A percentile compares a stretch with the other conserved stretches of the same genome.
phyloP scores from a whole-genome alignment of 2,329 filamentous ascomycete species.

The Beauveria caledonica region DNA sequence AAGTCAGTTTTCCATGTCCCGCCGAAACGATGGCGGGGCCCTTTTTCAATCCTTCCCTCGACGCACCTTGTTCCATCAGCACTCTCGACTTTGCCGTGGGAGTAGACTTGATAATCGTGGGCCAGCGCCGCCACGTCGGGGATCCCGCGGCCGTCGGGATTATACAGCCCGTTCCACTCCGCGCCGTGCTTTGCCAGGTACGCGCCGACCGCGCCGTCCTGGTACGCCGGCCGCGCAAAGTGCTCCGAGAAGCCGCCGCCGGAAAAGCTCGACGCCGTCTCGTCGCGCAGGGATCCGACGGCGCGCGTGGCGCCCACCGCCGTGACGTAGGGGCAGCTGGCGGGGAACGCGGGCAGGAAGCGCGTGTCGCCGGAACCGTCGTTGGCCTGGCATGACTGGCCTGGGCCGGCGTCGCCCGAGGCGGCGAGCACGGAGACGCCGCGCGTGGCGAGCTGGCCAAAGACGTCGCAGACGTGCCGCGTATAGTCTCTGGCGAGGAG shows the following conservation, averaged over 20 bases:
- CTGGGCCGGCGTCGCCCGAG: constrained; percentile 47
- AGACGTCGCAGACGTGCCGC: constrained; percentile 42
- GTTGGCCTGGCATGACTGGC: constrained; percentile 28
- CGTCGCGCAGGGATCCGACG: constrained; percentile 32
- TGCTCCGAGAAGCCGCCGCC: constrained; percentile 43
- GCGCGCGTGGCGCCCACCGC: constrained; percentile 48
- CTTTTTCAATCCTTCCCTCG: background rate
- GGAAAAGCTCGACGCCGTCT: constrained; percentile 44
- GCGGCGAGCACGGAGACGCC: constrained; percentile 60
- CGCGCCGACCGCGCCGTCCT: constrained; percentile 36
- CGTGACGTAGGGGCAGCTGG: constrained; percentile 52
- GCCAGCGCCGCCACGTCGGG: constrained; percentile 55
- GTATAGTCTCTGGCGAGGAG: constrained; percentile 52
- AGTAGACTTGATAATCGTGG: constrained; percentile 24
- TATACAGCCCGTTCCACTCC: constrained; percentile 40
- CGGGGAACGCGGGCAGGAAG: constrained; percentile 28
- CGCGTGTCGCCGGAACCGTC: constrained; percentile 25
- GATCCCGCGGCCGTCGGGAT: constrained; percentile 44
- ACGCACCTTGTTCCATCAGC: constrained; percentile 28
- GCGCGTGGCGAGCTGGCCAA: constrained; percentile 55
- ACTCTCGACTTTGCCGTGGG: constrained; percentile 18
- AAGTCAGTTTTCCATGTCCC: background rate
- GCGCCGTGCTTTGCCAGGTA: constrained; percentile 36
- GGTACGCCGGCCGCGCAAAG: constrained; percentile 35
- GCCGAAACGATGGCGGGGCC: background rate